Conservation (phyloP, 805 yeast genomes). For the Starmerella gropengiesseri region DNA sequence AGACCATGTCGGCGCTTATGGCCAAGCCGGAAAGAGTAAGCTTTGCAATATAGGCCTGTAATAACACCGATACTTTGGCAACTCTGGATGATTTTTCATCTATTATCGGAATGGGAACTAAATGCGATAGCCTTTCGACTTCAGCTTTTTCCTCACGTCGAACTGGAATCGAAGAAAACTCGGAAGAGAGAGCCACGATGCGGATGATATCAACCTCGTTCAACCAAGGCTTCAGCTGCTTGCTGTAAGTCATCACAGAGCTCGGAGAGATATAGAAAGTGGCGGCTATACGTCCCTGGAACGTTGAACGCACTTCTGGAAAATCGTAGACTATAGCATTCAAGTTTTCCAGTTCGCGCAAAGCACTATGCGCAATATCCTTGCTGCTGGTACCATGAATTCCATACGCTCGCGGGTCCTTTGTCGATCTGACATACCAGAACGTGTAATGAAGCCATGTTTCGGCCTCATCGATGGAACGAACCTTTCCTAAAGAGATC, state of each 20-base stretch:
- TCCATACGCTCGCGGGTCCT: slow-evolving; percentile 61
- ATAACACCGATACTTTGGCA: slow-evolving; percentile 66
- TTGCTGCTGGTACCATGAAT: slow-evolving; percentile 33
- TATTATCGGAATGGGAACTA: slow-evolving; percentile 77
- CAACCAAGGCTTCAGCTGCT: slow-evolving; percentile 51
- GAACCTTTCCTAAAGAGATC: slow-evolving; percentile 59
- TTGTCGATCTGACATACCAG: slow-evolving; percentile 64
- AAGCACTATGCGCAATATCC: slow-evolving; percentile 63
- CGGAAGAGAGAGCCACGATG: slow-evolving; percentile 70
- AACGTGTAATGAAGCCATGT: slow-evolving; percentile 75
- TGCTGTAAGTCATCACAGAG: slow-evolving; percentile 59
- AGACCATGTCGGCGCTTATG: slow-evolving; percentile 82
- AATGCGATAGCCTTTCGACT: slow-evolving; percentile 52
- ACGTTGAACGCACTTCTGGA: slow-evolving; percentile 45
- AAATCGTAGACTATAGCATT: slow-evolving; percentile 52
- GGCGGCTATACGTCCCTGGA: slow-evolving; percentile 74
- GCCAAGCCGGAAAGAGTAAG: slow-evolving; percentile 78
- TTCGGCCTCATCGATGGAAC: slow-evolving; percentile 52
- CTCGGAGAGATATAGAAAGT: slow-evolving; percentile 69
- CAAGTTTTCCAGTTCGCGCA: slow-evolving; percentile 44
- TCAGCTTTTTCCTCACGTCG: slow-evolving; percentile 79
- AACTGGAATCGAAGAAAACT: slow-evolving; percentile 72
- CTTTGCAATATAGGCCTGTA: slow-evolving; percentile 80
- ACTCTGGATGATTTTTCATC: slow-evolving; percentile 59
- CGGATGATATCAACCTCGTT: slow-evolving; percentile 64